Base-by-base conservation (phyloP, 2,329 filamentous ascomycete species). In the Raffaelea ambrosiae region DNA sequence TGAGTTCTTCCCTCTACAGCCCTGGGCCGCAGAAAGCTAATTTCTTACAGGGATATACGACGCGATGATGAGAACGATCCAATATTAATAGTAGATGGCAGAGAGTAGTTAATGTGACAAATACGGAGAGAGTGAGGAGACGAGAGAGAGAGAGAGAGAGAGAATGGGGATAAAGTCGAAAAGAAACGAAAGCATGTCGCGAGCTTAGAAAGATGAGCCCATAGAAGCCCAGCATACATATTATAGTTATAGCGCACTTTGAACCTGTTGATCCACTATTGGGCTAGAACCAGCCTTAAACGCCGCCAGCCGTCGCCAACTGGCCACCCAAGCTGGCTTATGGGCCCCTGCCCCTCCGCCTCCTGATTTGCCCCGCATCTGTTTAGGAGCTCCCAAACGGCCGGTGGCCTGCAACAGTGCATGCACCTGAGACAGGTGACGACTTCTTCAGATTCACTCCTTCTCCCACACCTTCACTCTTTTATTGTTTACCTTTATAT, bases 1-100 rank as follows among this genome's bases (percentile, higher is more conserved):
- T 18, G 10, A 7, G 18, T 42, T 14, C 11, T 8, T 29, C 22
- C 5, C 22, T 29, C 13, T 20, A 4, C 13, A 9, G 16, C 5
- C 22, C 26, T 14, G 26, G 7, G 10, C 11, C 14, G 22, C 8
- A 13, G 5, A 9, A 36, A 35, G 23, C 42, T 49, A 40, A 47
- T 39, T 3, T 2, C n/a, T 29, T 16, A 21, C 29, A 86, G 83
- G 84, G 60, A 74, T 88, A 57, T 87, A 85, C 51, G 83, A 87
- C 57, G 77, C 76, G 18, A 83, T 88, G 55, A 84, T 82, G 63
- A 77, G 74, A 57, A 73, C 80, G 2, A 60, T 87, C 46, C 71
- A 83, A 16, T 88, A 85, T 60, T 88, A 43, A 42, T 39, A 1
- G 16, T 5, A 16, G 18, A 8, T 31, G 16, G 23, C n/a, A 16